Percentiles rank a stretch among this genome's conserved stretches.
These are phyloP conservation scores for Penicillium paradoxum DNA, from an alignment of 495 filamentous ascomycete species.

Conservation along the genomic window DNA sequence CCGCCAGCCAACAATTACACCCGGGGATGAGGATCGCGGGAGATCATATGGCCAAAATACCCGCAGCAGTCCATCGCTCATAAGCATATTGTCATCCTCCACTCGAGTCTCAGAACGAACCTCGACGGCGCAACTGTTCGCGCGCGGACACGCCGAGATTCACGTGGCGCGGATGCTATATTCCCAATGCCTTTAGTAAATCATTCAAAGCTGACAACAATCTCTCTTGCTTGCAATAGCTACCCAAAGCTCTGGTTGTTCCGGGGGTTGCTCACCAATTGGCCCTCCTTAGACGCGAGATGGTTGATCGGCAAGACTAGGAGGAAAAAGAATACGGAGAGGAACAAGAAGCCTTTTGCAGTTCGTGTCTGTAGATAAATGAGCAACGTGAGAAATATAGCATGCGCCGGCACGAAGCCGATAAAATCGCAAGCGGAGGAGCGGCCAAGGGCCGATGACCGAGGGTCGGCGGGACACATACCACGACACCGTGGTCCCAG, in stretches of 20 bases:
- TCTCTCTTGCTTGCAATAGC: neutral
- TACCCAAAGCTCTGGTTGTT: neutral
- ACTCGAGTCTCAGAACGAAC: conserved; percentile 71
- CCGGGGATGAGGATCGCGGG: conserved; percentile 61
- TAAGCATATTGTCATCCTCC: conserved; percentile 81
- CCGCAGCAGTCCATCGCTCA: conserved; percentile 83
- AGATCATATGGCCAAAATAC: conserved; percentile 97
- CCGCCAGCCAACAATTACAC: conserved; percentile 90
- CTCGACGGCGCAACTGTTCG: conserved; percentile 88
- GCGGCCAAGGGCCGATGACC: conserved; percentile 5
- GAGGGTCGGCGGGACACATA: conserved; percentile 42
- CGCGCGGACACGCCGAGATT: conserved; percentile 85
- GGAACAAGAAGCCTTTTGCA: conserved; percentile 66
- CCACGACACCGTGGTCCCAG: conserved; percentile 97
- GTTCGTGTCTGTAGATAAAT: conserved; percentile 51
- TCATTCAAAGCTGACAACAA: neutral
- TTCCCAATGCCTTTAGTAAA: conserved; percentile 11
- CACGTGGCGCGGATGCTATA: conserved; percentile 77
- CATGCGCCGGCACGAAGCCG: neutral
- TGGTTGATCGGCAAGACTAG: conserved; percentile 69
- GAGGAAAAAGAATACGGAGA: conserved; percentile 72
- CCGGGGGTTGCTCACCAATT: conserved; percentile 46
- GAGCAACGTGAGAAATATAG: neutral
- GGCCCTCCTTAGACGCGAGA: conserved; percentile 63
- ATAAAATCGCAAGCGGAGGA: conserved; percentile 13